These are phyloP conservation scores for Eucalyptus microcorys DNA, from an alignment of 345 rosid species.

Conservation along the genomic window DNA sequence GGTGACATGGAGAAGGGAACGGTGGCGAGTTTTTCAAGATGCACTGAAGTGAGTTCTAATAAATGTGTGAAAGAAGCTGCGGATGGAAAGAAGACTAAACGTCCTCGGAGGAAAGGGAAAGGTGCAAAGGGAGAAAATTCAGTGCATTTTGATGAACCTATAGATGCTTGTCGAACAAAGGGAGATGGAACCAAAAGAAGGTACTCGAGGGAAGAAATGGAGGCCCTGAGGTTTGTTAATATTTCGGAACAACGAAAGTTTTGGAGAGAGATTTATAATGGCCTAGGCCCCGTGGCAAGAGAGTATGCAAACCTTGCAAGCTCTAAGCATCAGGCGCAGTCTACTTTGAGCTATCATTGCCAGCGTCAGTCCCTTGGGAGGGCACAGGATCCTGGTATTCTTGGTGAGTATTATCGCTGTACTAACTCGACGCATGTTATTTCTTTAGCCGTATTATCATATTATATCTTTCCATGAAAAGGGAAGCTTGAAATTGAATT, in stretches of 20 bases:
- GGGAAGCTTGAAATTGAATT: neutral
- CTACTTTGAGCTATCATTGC: slow-evolving; percentile 6
- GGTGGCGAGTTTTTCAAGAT: slow-evolving; percentile 6
- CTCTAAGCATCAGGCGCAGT: slow-evolving; percentile 29
- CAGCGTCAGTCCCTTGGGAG: neutral
- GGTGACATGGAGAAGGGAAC: slow-evolving; percentile 7
- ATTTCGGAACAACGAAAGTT: slow-evolving; percentile 39
- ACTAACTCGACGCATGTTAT: neutral
- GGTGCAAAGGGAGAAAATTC: neutral
- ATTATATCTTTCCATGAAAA: neutral
- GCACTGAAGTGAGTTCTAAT: neutral
- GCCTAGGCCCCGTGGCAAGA: slow-evolving; percentile 33
- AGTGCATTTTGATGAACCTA: neutral
- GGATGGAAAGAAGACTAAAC: slow-evolving; percentile 29
- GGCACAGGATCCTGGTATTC: slow-evolving; percentile 11
- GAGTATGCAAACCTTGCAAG: slow-evolving; percentile 43
- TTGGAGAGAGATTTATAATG: slow-evolving; percentile 46
- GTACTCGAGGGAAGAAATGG: slow-evolving; percentile 61
- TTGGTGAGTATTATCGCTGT: slow-evolving; percentile 14
- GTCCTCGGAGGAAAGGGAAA: slow-evolving; percentile 26
- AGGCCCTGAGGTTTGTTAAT: slow-evolving; percentile 56
- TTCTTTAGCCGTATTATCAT: neutral
- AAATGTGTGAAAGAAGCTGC: slow-evolving; percentile 6
- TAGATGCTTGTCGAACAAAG: neutral
- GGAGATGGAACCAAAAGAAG: slow-evolving; percentile 1